These are phyloP conservation scores for Leccinum imitatum DNA, from an alignment of 768 basidiomycete genomes.

Conservation along the genomic window DNA sequence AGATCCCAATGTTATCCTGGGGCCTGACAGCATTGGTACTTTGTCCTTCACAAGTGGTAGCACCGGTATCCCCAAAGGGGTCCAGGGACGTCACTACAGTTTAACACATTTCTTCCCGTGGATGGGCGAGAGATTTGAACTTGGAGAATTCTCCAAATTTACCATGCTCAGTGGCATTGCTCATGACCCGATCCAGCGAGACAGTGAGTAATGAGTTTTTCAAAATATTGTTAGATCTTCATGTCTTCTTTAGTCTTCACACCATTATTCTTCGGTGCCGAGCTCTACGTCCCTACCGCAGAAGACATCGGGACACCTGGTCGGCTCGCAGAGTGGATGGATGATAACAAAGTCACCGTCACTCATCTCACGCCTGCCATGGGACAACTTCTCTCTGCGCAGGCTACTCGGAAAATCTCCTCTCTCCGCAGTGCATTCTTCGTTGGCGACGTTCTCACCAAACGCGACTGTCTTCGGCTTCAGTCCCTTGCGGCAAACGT, in stretches of 20 bases:
- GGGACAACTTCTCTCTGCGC: conserved; percentile 96
- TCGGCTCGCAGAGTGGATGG: conserved; percentile 98
- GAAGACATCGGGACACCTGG: conserved; percentile 98
- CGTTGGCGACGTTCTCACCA: conserved; percentile 98
- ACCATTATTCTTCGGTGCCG: conserved; percentile 94
- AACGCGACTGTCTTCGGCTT: conserved; percentile 93
- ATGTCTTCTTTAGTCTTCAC: conserved; percentile 76
- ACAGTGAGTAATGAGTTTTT: conserved; percentile 65
- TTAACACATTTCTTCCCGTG: conserved; percentile 99
- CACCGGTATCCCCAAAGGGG: conserved; percentile 98
- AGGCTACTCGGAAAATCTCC: conserved; percentile 79
- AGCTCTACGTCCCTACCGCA: conserved; percentile 92
- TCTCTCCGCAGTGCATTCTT: conserved; percentile 92
- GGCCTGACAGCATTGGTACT: conserved; percentile 95
- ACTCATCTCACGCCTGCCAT: conserved; percentile 98
- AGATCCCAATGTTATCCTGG: conserved; percentile 80
- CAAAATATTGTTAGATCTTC: background rate
- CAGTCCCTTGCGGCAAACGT: conserved; percentile 92
- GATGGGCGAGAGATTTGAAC: conserved; percentile 89
- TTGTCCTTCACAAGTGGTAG: conserved; percentile 96
- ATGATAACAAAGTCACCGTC: conserved; percentile 83
- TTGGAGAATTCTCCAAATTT: conserved; percentile 76
- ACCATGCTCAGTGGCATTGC: conserved; percentile 99
- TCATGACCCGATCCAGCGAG: conserved; percentile 98
- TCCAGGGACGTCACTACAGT: conserved; percentile 90